A percentile compares a stretch with the other conserved stretches of the same genome.
Evolutionary conservation across 768 basidiomycete genomes (phyloP).

Genomic region (Termitomyces sp.): DNA sequence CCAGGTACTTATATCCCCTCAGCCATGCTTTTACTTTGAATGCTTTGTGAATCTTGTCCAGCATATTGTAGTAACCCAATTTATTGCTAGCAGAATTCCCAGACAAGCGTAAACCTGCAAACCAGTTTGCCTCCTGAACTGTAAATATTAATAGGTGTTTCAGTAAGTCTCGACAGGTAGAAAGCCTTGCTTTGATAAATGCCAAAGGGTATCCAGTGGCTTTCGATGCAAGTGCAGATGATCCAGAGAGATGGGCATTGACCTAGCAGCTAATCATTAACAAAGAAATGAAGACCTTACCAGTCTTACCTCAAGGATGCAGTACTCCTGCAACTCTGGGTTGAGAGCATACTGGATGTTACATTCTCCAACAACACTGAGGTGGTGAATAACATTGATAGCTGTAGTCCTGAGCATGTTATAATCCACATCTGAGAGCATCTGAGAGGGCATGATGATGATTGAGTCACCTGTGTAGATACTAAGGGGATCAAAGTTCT

Average conservation of each 20-base stretch:
- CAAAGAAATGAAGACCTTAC: not conserved
- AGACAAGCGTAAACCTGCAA: no score
- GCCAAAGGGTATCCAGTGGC: conserved; percentile 98
- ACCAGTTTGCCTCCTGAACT: no score
- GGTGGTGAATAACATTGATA: conserved; percentile 97
- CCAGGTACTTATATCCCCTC: no score
- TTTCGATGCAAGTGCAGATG: conserved; percentile 98
- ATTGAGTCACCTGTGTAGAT: conserved; percentile 99
- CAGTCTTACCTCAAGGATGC: conserved; percentile 84
- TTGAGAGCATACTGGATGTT: conserved; percentile 99
- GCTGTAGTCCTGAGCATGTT: conserved; percentile 99
- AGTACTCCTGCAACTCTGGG: conserved; percentile 92
- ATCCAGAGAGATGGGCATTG: conserved; percentile 97
- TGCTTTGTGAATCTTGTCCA: no score
- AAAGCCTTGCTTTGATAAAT: conserved; percentile 98
- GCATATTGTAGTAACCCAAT: no score
- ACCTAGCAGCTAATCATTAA: conserved; percentile 32
- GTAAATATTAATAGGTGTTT: no score
- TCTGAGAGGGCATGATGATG: conserved; percentile 96
- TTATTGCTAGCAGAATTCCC: no score
- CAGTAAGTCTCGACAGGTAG: no score
- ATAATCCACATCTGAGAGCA: conserved; percentile 96
- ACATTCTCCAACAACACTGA: conserved; percentile 97
- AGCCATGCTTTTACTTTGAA: no score
- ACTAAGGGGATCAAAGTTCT: conserved; percentile 99